These are phyloP conservation scores for Carex pumila DNA, from an alignment of 176 grass and related monocot genomes.

Conservation along the genomic window DNA sequence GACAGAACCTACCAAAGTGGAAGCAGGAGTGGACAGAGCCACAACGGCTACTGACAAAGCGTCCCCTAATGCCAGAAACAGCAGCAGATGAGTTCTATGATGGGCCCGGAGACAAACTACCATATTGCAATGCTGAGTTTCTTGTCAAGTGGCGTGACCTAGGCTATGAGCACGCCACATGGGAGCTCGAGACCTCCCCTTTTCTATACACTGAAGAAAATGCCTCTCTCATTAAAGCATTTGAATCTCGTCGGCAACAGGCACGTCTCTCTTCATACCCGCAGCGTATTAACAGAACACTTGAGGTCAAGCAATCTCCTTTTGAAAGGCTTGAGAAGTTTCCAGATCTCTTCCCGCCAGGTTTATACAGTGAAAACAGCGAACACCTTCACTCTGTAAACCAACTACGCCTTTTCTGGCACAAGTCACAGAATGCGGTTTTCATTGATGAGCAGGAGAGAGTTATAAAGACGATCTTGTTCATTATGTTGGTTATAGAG, in stretches of 20 bases:
- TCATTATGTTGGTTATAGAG: slow-evolving; percentile 45
- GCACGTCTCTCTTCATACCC: slow-evolving; percentile 34
- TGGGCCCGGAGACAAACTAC: slow-evolving; percentile 25
- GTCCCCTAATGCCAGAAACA: slow-evolving; percentile 42
- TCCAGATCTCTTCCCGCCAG: slow-evolving; percentile 52
- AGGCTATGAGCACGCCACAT: slow-evolving; percentile 74
- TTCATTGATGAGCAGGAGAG: slow-evolving; percentile 79
- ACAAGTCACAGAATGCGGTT: slow-evolving; percentile 60
- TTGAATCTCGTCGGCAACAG: slow-evolving; percentile 32
- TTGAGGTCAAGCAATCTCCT: slow-evolving; percentile 37
- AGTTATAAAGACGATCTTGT: slow-evolving; percentile 72
- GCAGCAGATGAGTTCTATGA: slow-evolving; percentile 52
- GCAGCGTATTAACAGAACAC: slow-evolving; percentile 32
- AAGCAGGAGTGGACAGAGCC: slow-evolving; percentile 87
- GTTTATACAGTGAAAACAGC: slow-evolving; percentile 51
- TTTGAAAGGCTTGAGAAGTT: slow-evolving; percentile 50
- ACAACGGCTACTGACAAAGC: slow-evolving; percentile 61
- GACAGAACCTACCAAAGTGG: slow-evolving; percentile 36
- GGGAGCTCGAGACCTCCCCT: slow-evolving; percentile 67
- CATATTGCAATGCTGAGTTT: slow-evolving; percentile 64
- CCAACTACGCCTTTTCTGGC: slow-evolving; percentile 68
- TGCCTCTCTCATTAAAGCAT: slow-evolving; percentile 42
- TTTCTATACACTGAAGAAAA: slow-evolving; percentile 61
- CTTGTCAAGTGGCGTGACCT: slow-evolving; percentile 84
- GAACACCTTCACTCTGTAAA: slow-evolving; percentile 57